Evolutionary conservation across 371 early-diverging fungal genomes (phyloP).

Genomic region (Actinomortierella wolfii): DNA sequence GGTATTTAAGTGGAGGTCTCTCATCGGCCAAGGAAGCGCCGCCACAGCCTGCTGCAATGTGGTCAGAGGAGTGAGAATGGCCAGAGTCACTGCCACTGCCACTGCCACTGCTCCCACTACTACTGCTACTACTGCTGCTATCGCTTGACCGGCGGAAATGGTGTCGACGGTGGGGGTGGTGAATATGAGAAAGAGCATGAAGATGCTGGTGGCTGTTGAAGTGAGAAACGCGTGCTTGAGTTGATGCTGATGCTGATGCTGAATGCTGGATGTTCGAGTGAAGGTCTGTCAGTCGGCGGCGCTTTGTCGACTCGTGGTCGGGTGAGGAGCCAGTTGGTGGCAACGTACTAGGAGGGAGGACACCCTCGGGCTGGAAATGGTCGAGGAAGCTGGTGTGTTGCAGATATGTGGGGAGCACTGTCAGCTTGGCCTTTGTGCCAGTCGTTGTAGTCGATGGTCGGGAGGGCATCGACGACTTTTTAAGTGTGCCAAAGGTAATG

Average conservation of each 20-base stretch:
- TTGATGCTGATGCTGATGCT: too few relatives aligned
- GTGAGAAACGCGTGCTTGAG: too few relatives aligned
- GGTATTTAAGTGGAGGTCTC: slow-evolving; percentile 20
- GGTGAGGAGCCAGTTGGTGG: too few relatives aligned
- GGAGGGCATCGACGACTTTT: slow-evolving; percentile 37
- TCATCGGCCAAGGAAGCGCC: slow-evolving; percentile 1
- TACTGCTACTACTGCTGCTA: slow-evolving; percentile 8
- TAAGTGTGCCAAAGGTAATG: slow-evolving; percentile 43
- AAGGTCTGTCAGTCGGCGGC: too few relatives aligned
- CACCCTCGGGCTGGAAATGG: slow-evolving; percentile 38
- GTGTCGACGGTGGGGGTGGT: slow-evolving; percentile 9
- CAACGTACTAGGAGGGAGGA: background rate
- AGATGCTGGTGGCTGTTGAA: too few relatives aligned
- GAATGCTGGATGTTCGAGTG: too few relatives aligned
- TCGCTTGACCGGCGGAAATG: slow-evolving; percentile 10
- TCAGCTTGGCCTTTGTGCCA: slow-evolving; percentile 26
- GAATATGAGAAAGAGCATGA: too few relatives aligned
- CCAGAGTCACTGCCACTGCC: slow-evolving; percentile 23
- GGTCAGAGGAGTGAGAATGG: slow-evolving; percentile 13
- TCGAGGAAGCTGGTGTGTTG: slow-evolving; percentile 33
- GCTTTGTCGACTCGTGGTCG: too few relatives aligned
- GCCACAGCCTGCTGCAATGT: background rate
- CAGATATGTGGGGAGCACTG: slow-evolving; percentile 23
- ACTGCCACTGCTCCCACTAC: slow-evolving; percentile 20
- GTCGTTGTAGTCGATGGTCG: background rate